Base-by-base conservation (phyloP, 2,329 filamentous ascomycete genomes). In the Tolypocladium tundrense region DNA sequence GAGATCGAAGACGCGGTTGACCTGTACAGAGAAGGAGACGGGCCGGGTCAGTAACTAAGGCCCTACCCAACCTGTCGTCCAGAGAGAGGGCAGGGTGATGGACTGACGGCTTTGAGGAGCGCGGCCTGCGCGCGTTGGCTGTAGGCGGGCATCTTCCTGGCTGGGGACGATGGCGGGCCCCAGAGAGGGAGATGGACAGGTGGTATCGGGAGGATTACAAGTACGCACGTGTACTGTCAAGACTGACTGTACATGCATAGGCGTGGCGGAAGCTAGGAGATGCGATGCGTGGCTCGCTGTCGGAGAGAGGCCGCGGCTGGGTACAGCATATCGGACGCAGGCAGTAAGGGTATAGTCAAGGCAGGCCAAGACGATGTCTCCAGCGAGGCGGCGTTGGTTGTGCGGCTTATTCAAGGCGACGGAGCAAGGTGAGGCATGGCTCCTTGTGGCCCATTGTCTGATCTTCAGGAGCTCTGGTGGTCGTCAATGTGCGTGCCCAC, bases 101-200 rank as follows among this genome's bases (percentile, higher is more conserved):
- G 42, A 68, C 72, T 63, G 67, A 83, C 79, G 73, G 82, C 83
- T 71, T 79, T 78, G 55, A 85, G 68, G 45, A 86, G 77, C 70
- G 82, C 81, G 62, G 70, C 72, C 73, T 82, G 79, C 69, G 77
- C 77, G 63, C 71, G 69, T 55, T 68, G 66, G 61, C 68, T 75
- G 61, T 75, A 75, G 27, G 60, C 51, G 27, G 74, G 71, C 74
- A 76, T 77, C 53, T 57, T 40, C 42, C 35, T 27, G 54, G 31
- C 27, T 11, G 40, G 7, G 16, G 31, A 45, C 39, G 31, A 37
- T 21, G 48, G 41, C 9, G 31, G 27, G 16, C 8, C 27, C 45
- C 16, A 16, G 10, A 16, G 27, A 10, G 45, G 27, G 27, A 50
- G 45, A 19, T 50, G 45, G 8, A 31, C 45, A 50, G 27, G 9